phyloP scores from a whole-genome alignment of 2,329 filamentous ascomycete species.

The Sclerotinia subarctica region DNA sequence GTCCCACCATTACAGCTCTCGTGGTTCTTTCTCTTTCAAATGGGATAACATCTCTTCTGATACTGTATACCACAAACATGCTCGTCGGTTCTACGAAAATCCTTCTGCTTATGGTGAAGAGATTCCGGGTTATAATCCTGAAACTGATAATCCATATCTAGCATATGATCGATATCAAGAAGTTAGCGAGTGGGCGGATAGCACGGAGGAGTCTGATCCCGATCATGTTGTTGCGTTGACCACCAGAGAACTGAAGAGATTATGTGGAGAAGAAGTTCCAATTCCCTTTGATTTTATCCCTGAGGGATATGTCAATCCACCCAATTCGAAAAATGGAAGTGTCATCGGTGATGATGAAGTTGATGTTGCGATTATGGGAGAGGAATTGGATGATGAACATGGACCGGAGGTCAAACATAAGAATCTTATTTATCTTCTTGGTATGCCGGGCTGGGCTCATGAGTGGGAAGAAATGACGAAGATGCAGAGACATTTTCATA shows the following conservation, averaged over 20 bases:
- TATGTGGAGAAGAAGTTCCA: neutral
- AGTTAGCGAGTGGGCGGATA: constrained; percentile 11
- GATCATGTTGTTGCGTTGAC: constrained; percentile 15
- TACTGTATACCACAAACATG: constrained; percentile 13
- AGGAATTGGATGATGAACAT: neutral
- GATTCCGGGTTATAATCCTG: constrained; percentile 6
- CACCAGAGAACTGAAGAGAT: constrained; percentile 6
- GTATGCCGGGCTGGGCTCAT: neutral
- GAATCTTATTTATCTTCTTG: neutral
- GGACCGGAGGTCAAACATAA: neutral
- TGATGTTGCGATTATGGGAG: neutral
- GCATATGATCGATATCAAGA: constrained; percentile 8
- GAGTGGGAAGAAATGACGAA: constrained; percentile 5
- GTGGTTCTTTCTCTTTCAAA: constrained; percentile 8
- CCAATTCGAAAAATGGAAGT: neutral
- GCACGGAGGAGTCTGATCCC: neutral
- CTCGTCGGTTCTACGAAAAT: constrained; percentile 9
- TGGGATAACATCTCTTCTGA: constrained; percentile 11
- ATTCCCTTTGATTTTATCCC: constrained; percentile 15
- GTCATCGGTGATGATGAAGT: neutral
- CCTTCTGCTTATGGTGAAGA: constrained; percentile 2
- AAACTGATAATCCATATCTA: constrained; percentile 12
- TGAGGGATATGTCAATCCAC: neutral
- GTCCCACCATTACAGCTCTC: neutral
- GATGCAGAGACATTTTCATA: constrained; percentile 16